Evolutionary conservation across 164 flowering plant genomes (phyloP).

Genomic region (Vitis vinifera): ASM3070453v1 NC_081810.1:2593501-2594000

Average conservation of each 20-base stretch:
- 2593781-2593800: not conserved
- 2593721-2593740: not conserved
- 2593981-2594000: constrained; percentile 43
- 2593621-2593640: too few relatives aligned
- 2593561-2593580: too few relatives aligned
- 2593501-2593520: too few relatives aligned
- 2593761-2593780: too few relatives aligned
- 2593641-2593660: too few relatives aligned
- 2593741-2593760: not conserved
- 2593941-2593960: constrained; percentile 16
- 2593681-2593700: too few relatives aligned
- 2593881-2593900: not conserved
- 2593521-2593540: too few relatives aligned
- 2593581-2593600: too few relatives aligned
- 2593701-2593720: not conserved
- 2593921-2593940: not conserved
- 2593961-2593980: constrained; percentile 25
- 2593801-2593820: not conserved
- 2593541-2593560: too few relatives aligned
- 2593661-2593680: too few relatives aligned
- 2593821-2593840: not conserved
- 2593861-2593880: not conserved
- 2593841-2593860: not conserved
- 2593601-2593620: too few relatives aligned
- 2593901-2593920: not conserved